Percentiles rank a stretch among this genome's conserved stretches.
phyloP scores from a whole-genome alignment of 352 stramenopile species.

The Pythium angustatum region DNA sequence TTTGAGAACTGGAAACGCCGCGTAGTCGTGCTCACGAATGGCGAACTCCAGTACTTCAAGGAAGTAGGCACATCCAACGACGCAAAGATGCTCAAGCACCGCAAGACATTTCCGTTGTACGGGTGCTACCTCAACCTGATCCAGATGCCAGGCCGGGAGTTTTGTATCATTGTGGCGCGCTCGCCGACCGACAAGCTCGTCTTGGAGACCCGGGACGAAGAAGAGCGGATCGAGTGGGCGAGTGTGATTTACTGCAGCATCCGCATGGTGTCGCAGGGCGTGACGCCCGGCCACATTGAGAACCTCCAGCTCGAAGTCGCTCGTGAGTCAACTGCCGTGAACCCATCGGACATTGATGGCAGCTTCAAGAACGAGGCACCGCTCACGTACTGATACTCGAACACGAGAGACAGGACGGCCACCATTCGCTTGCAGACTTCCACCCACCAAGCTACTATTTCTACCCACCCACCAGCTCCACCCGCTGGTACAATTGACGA shows the following conservation, averaged over 20 bases:
- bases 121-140: constrained; percentile 86
- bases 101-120: constrained; percentile 82
- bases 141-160: constrained; percentile 64
- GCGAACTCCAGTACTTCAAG: constrained; percentile 85
- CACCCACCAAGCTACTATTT: not conserved
- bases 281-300: constrained; percentile 81
- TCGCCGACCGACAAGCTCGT: constrained; percentile 87
- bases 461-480: not conserved
- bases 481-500: constrained; percentile 20
- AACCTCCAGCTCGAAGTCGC: constrained; percentile 66
- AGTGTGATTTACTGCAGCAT: constrained; percentile 89
- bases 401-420: not conserved
- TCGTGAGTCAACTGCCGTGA: constrained; percentile 11
- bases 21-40: constrained; percentile 77
- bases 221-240: constrained; percentile 87
- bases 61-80: constrained; percentile 44
- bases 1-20: constrained; percentile 89
- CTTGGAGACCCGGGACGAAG: constrained; percentile 58
- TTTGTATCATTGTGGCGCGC: constrained; percentile 82
- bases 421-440: too few species aligned
- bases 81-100: constrained; percentile 63
- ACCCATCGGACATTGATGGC: constrained; percentile 15
- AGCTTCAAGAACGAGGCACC: constrained; percentile 22
- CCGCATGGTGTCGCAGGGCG: constrained; percentile 83
- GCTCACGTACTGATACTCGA: constrained; percentile 9